Conservation (phyloP, 2,329 filamentous ascomycete species). For the Fusarium liriodendri region DNA sequence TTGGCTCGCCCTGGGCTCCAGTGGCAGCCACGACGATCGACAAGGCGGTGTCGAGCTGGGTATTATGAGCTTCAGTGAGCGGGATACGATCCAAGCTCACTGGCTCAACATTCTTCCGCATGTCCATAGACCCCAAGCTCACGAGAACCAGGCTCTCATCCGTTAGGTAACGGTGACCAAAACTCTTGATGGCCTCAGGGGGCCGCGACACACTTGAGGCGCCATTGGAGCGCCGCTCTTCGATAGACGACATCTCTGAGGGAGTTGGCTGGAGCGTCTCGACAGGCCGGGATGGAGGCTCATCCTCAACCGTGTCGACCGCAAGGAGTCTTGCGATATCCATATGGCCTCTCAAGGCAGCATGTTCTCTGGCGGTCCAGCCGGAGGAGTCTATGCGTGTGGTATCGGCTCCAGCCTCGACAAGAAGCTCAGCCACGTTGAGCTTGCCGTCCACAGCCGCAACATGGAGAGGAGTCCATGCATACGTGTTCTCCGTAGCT, state of each 20-base stretch:
- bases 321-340: constrained; percentile 79
- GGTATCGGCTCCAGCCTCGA: constrained; percentile 81
- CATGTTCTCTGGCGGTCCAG: constrained; percentile 95
- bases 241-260: constrained; percentile 69
- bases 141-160: constrained; percentile 91
- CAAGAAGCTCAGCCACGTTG: constrained; percentile 78
- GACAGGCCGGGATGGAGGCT: constrained; percentile 31
- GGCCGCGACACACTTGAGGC: constrained; percentile 60
- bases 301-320: constrained; percentile 55
- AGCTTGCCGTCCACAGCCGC: constrained; percentile 90
- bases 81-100: constrained; percentile 92
- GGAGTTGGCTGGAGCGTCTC: constrained; percentile 37
- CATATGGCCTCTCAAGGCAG: constrained; percentile 88
- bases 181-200: constrained; percentile 88
- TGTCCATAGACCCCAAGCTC: constrained; percentile 94
- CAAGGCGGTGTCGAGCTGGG: constrained; percentile 92
- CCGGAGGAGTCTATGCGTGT: constrained; percentile 84
- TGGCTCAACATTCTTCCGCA: constrained; percentile 81
- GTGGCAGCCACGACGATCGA: constrained; percentile 90
- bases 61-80: constrained; percentile 87
- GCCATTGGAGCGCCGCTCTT: constrained; percentile 67
- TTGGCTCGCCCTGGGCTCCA: constrained; percentile 87
- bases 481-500: constrained; percentile 83
- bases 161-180: constrained; percentile 94
- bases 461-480: constrained; percentile 96